Evolutionary conservation across 768 basidiomycete genomes (phyloP).

Genomic region (Mrakia blollopis): DNA sequence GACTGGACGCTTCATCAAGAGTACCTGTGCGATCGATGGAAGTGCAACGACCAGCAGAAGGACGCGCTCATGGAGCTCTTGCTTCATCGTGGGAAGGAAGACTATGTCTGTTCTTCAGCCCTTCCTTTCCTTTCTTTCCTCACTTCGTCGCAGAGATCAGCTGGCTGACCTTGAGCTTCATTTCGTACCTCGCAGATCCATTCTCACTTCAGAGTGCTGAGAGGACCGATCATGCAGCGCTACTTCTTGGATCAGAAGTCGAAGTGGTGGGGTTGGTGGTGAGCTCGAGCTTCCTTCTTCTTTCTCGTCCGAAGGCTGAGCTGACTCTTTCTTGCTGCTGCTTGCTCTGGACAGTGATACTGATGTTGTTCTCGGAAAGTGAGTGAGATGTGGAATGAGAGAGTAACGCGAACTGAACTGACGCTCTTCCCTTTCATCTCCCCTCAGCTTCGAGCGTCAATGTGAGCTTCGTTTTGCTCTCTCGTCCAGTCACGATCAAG

Average conservation of each 20-base stretch:
- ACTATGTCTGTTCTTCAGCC: slow-evolving; percentile 3
- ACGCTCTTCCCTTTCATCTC: neutral
- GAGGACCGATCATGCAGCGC: slow-evolving; percentile 22
- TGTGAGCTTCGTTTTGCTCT: neutral
- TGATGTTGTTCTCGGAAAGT: slow-evolving; percentile 20
- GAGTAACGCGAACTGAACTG: neutral
- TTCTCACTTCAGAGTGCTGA: slow-evolving; percentile 21
- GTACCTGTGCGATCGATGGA: slow-evolving; percentile 22
- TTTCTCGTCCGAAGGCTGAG: neutral
- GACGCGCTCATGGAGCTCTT: neutral
- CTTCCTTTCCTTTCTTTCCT: neutral
- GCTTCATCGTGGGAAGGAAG: neutral
- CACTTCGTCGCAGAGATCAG: neutral
- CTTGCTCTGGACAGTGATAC: neutral
- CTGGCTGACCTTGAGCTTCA: neutral
- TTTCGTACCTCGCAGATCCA: slow-evolving; percentile 3
- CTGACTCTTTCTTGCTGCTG: neutral
- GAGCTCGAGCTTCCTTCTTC: neutral
- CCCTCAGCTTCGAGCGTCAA: slow-evolving; percentile 1
- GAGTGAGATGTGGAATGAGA: neutral
- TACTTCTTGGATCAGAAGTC: slow-evolving; percentile 20
- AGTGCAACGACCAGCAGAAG: slow-evolving; percentile 3
- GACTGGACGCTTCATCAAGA: slow-evolving; percentile 25
- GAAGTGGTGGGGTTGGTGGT: slow-evolving; percentile 31
- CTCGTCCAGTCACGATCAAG: neutral